A percentile compares a stretch with the other conserved stretches of the same genome.
phyloP scores from a whole-genome alignment of 768 basidiomycete genomes.

The Lentinula lateritia region DNA sequence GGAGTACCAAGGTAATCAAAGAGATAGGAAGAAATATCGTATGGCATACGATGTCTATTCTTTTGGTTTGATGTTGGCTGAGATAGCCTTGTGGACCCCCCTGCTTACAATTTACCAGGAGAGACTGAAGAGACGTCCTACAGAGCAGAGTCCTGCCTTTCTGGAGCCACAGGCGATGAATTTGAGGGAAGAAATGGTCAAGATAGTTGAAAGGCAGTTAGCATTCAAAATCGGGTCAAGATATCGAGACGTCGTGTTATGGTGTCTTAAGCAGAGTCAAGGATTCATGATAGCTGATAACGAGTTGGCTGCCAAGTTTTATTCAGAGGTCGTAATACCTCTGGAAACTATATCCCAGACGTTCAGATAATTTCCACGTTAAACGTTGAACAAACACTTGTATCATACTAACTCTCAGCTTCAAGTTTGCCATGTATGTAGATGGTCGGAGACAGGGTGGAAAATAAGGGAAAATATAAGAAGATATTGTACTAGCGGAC shows the following conservation, averaged over 20 bases:
- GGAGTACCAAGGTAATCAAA: slow-evolving; percentile 3
- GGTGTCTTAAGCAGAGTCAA: slow-evolving; percentile 7
- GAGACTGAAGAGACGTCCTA: not conserved
- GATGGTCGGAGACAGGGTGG: no score
- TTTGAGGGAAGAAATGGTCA: slow-evolving; percentile 1
- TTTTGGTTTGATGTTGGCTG: slow-evolving; percentile 8
- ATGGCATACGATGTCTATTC: slow-evolving; percentile 11
- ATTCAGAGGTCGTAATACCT: slow-evolving; percentile 5
- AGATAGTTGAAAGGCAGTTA: not conserved
- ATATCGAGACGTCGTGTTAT: slow-evolving; percentile 8
- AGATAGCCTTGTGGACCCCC: slow-evolving; percentile 10
- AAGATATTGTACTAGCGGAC: no score
- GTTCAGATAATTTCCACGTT: not conserved
- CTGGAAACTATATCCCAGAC: not conserved
- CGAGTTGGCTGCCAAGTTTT: slow-evolving; percentile 9
- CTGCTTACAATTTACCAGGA: not conserved
- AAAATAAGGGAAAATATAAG: no score
- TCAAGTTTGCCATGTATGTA: no score
- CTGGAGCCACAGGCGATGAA: not conserved
- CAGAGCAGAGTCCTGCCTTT: not conserved
- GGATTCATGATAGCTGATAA: not conserved
- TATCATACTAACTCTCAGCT: no score
- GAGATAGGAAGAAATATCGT: slow-evolving; percentile 5
- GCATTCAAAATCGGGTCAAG: slow-evolving; percentile 5
- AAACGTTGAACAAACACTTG: not conserved